Percentiles rank a stretch among this genome's conserved stretches.
Conservation (phyloP, 495 filamentous ascomycete species). For the Annulohypoxylon stygium region DNA sequence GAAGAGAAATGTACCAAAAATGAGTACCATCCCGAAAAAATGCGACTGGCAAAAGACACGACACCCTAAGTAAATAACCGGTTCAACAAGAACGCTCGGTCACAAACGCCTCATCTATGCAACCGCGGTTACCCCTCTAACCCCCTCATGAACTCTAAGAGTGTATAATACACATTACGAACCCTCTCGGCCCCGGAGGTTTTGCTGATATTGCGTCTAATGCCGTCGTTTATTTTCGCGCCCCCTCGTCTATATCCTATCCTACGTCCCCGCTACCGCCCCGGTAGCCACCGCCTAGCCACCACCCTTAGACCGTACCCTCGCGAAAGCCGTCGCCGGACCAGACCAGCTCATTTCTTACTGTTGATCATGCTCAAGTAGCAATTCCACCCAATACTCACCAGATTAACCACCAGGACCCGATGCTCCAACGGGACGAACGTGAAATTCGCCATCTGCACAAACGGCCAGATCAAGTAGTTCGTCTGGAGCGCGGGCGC, state of each 20-base stretch:
- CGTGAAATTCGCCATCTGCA: slow-evolving; percentile 92
- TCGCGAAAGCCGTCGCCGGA: not conserved
- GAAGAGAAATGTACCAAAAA: slow-evolving; percentile 24
- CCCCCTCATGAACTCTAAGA: slow-evolving; percentile 19
- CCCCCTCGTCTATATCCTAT: not conserved
- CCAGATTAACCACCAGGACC: slow-evolving; percentile 88
- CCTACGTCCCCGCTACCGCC: not conserved
- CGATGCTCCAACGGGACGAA: slow-evolving; percentile 88
- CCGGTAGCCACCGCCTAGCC: not conserved
- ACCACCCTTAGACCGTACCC: not conserved
- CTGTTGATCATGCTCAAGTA: slow-evolving; percentile 75
- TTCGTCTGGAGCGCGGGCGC: slow-evolving; percentile 79
- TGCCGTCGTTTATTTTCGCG: slow-evolving; percentile 13
- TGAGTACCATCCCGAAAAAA: not conserved
- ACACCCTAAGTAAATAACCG: slow-evolving; percentile 12
- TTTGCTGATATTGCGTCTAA: slow-evolving; percentile 21
- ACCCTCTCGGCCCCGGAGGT: slow-evolving; percentile 19
- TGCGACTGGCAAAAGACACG: slow-evolving; percentile 15
- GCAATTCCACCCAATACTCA: slow-evolving; percentile 92
- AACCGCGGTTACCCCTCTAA: slow-evolving; percentile 11
- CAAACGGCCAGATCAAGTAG: slow-evolving; percentile 91
- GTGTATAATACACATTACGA: slow-evolving; percentile 21
- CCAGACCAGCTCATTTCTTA: slow-evolving; percentile 29
- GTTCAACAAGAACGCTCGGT: slow-evolving; percentile 21
- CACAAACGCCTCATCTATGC: slow-evolving; percentile 37